Percentiles rank a stretch among this genome's conserved stretches.
These are phyloP conservation scores for Clathrus columnatus DNA, from an alignment of 768 basidiomycete genomes.

Conservation along the genomic window DNA sequence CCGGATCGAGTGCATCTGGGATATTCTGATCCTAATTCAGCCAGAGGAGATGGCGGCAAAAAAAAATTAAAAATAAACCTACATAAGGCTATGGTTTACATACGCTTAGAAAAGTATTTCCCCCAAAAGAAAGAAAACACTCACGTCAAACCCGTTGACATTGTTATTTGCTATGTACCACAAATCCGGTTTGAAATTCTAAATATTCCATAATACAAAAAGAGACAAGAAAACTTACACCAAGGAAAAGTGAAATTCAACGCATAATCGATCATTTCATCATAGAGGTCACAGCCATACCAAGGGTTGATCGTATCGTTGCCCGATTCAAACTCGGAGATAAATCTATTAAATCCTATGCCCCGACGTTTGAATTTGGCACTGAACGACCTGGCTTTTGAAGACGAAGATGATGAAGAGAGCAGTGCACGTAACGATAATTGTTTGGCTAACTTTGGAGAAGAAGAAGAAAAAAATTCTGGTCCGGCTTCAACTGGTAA, in stretches of 20 bases:
- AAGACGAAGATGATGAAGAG: no score
- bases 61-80: neutral
- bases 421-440: neutral
- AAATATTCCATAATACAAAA: neutral
- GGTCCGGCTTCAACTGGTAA: conserved; percentile 9
- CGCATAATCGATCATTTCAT: conserved; percentile 64
- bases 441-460: neutral
- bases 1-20: conserved; percentile 45
- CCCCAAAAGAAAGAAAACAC: neutral
- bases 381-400: neutral
- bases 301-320: conserved; percentile 39
- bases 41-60: neutral
- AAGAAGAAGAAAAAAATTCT: conserved; percentile 4
- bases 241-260: conserved; percentile 63
- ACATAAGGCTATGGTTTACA: conserved; percentile 4
- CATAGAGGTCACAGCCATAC: conserved; percentile 51
- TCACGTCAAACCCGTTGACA: conserved; percentile 9
- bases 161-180: neutral
- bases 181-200: neutral
- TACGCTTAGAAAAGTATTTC: no score
- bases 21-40: conserved; percentile 1
- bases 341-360: neutral
- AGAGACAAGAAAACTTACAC: conserved; percentile 27
- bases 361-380: neutral
- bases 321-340: neutral